These are phyloP conservation scores for Pseudofabraea citricarpa DNA, from an alignment of 2,329 filamentous ascomycete genomes.

Conservation along the genomic window DNA sequence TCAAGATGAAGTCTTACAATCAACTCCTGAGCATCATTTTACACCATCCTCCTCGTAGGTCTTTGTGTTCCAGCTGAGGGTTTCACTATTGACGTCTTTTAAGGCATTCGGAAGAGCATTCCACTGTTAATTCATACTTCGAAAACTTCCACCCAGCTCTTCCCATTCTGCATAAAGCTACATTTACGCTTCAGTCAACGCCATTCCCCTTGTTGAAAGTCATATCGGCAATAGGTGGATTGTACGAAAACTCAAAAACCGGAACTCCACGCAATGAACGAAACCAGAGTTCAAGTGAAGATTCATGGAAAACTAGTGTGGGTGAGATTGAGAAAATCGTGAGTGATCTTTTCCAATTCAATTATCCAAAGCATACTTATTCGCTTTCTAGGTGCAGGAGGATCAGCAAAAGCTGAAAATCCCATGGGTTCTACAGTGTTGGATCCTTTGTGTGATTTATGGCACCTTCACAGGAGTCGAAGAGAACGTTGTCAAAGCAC, in stretches of 20 bases:
- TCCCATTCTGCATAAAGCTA: conserved; percentile 7
- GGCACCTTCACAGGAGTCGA: conserved; percentile 25
- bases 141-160: conserved; percentile 6
- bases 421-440: conserved; percentile 25
- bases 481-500: conserved; percentile 19
- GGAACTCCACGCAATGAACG: background rate
- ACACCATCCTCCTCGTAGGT: background rate
- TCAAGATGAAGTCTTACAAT: background rate
- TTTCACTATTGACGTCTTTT: background rate
- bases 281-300: background rate
- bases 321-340: background rate
- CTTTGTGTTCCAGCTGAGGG: no score
- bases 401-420: conserved; percentile 20
- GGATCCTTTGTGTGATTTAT: conserved; percentile 27
- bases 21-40: background rate
- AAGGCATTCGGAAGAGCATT: background rate
- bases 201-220: conserved; percentile 2
- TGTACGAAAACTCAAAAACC: conserved; percentile 3
- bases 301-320: conserved; percentile 2
- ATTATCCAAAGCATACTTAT: background rate
- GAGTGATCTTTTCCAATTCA: background rate
- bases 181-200: background rate
- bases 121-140: conserved; percentile 3
- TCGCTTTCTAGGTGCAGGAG: conserved; percentile 14
- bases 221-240: conserved; percentile 5